These are phyloP conservation scores for Myochromella boudieri DNA, from an alignment of 768 basidiomycete genomes.

Conservation along the genomic window DNA sequence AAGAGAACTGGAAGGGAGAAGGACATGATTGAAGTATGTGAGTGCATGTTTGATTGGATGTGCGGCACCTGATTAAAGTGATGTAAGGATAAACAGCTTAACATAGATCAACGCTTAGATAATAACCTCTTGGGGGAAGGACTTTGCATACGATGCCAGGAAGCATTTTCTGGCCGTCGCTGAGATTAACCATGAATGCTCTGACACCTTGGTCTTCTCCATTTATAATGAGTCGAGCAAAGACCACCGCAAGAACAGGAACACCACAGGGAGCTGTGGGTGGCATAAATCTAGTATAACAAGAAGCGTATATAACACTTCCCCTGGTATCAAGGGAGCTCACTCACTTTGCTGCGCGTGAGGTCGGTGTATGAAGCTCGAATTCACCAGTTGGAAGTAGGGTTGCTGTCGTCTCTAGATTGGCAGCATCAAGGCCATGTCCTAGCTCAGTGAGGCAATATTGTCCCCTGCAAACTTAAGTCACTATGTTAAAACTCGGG, in stretches of 20 bases:
- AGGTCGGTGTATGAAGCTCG: conserved; percentile 50
- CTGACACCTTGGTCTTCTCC: conserved; percentile 47
- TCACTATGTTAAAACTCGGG: too few relatives aligned
- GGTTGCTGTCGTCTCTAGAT: conserved; percentile 59
- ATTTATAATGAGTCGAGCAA: conserved; percentile 51
- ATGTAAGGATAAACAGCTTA: too few relatives aligned
- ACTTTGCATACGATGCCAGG: conserved; percentile 45
- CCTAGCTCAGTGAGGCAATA: conserved; percentile 53
- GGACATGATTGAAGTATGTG: conserved; percentile 51
- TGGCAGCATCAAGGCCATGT: conserved; percentile 55
- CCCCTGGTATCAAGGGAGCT: neutral
- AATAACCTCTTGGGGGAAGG: conserved; percentile 48
- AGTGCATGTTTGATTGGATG: conserved; percentile 54
- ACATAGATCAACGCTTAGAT: too few relatives aligned
- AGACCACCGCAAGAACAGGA: conserved; percentile 52
- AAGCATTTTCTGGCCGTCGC: conserved; percentile 49
- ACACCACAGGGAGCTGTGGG: conserved; percentile 47
- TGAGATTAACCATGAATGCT: conserved; percentile 53
- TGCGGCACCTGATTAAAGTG: too few relatives aligned
- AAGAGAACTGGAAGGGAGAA: conserved; percentile 45
- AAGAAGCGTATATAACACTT: conserved; percentile 5
- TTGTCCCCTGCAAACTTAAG: too few relatives aligned
- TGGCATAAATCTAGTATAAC: conserved; percentile 53
- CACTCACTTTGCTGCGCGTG: conserved; percentile 55
- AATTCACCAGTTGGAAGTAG: conserved; percentile 45